Percentiles rank a stretch among this genome's conserved stretches.
Conservation (phyloP, 768 basidiomycete genomes). For the Collybiopsis confluens region DNA sequence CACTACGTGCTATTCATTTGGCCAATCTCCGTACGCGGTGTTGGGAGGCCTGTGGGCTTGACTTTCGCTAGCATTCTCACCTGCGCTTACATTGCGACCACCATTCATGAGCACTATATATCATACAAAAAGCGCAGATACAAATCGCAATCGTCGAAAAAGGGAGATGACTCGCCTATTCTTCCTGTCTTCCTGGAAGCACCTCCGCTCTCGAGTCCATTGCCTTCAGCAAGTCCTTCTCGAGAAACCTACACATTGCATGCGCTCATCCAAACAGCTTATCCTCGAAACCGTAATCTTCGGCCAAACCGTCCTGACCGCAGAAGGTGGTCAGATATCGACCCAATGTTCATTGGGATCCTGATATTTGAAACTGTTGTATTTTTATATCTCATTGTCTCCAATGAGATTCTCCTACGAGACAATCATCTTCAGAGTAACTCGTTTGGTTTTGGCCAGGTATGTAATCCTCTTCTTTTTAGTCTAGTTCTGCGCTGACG, state of each 20-base stretch:
- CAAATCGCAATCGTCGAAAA: background rate
- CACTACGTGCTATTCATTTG: constrained; percentile 32
- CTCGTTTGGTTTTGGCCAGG: constrained; percentile 36
- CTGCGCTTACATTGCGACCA: constrained; percentile 25
- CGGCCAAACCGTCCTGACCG: constrained; percentile 22
- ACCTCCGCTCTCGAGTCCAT: background rate
- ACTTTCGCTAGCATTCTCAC: constrained; percentile 27
- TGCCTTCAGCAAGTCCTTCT: background rate
- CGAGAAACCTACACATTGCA: background rate
- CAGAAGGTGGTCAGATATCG: constrained; percentile 29
- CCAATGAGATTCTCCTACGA: constrained; percentile 30
- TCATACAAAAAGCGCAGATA: constrained; percentile 21
- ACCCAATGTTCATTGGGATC: constrained; percentile 38
- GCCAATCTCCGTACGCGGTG: constrained; percentile 24
- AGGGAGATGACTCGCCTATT: background rate
- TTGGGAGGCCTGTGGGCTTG: constrained; percentile 28
- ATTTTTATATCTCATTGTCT: constrained; percentile 36
- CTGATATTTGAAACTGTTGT: constrained; percentile 31
- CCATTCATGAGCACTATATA: constrained; percentile 27
- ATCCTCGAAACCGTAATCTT: background rate
- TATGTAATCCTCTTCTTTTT: constrained; percentile 9
- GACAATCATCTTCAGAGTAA: constrained; percentile 17
- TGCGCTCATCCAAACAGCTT: background rate
- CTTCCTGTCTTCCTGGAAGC: background rate
- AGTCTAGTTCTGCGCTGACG: background rate